phyloP scores from a whole-genome alignment of 441 rosid species.

The Aquilaria agallochum region DNA sequence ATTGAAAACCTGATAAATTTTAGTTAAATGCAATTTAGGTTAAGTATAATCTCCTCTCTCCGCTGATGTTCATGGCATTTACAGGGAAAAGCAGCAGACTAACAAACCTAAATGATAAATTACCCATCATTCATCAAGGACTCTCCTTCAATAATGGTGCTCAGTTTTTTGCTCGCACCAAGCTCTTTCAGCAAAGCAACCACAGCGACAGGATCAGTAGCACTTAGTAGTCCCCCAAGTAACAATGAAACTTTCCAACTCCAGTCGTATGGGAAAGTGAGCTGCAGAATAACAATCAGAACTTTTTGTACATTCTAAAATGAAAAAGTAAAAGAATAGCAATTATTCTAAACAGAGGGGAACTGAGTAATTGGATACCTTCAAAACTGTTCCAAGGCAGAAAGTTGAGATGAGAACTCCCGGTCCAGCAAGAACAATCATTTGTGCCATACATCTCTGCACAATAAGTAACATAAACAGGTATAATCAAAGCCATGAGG shows the following conservation, averaged over 20 bases:
- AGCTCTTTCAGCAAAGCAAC: slow-evolving; percentile 90
- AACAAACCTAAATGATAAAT: slow-evolving; percentile 4
- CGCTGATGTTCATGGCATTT: slow-evolving; percentile 4
- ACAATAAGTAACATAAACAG: slow-evolving; percentile 10
- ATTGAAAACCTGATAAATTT: neutral
- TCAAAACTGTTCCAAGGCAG: slow-evolving; percentile 71
- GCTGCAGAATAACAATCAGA: slow-evolving; percentile 38
- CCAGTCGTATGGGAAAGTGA: slow-evolving; percentile 85
- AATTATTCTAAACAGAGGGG: neutral
- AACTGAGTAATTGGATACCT: slow-evolving; percentile 37
- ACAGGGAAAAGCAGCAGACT: slow-evolving; percentile 11
- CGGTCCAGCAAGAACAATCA: slow-evolving; percentile 93
- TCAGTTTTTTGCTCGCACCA: slow-evolving; percentile 93
- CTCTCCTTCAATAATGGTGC: slow-evolving; percentile 92
- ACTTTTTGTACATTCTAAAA: slow-evolving; percentile 5
- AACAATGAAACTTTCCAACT: slow-evolving; percentile 84
- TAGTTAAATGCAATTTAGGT: slow-evolving; percentile 2
- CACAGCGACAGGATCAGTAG: slow-evolving; percentile 98
- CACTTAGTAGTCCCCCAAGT: slow-evolving; percentile 92
- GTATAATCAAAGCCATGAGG: neutral
- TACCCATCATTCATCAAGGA: slow-evolving; percentile 99
- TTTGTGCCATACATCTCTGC: slow-evolving; percentile 84
- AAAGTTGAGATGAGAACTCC: slow-evolving; percentile 89
- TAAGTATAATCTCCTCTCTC: slow-evolving; percentile 8
- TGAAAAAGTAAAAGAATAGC: slow-evolving; percentile 1